Base-by-base conservation (phyloP, 225 moss, liverwort and hornwort genomes). In the Takakia lepidozioides region DNA sequence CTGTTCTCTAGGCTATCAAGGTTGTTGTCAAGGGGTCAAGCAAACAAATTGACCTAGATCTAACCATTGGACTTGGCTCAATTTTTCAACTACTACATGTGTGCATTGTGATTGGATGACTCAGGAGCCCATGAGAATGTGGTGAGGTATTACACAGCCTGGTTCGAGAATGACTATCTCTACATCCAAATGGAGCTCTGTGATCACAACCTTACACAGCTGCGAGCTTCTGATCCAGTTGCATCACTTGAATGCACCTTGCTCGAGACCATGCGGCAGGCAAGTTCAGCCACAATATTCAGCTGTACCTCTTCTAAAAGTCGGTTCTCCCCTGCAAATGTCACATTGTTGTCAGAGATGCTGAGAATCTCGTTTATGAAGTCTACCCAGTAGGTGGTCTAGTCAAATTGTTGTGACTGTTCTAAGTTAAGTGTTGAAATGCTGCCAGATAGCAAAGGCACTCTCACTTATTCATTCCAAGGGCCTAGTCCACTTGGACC, bases 101-200 rank as follows among this genome's bases (percentile, higher is more conserved):
- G 1, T 27, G 10, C 0, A 27, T 48, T 5, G 47, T 34, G 1
- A 17, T 3, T 1, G 27, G 2, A 25, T 11, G 41, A 51, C 63
- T 67, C 70, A 90, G 92, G 92, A 23, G 52, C 75, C 41, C 84
- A 95, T 62, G 74, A 72, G 39, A 84, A 95, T 58, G 72, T 95
- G 43, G 65, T 95, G 26, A 66, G 95, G 46, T 95, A 95, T 64
- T 64, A 87, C 70, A 80, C 82, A 14, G 86, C 89, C 49, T 95
- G 95, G 95, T 95, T 95, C 77, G 95, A 95, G 64, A 71, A 68
- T 49, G 89, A 95, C 44, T 86, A 86, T 58, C 82, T 90, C 52
- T 95, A 86, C 61, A 89, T 88, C 52, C 93, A 95, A 70, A 84
- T 63, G 54, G 93, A 95, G 77, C 68, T 95, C 38, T 95, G 95